Evolutionary conservation across 257 asterid genomes (phyloP), one percentile per base, ranked within the genome.

Genomic region (Cruciata laevipes): DNA sequence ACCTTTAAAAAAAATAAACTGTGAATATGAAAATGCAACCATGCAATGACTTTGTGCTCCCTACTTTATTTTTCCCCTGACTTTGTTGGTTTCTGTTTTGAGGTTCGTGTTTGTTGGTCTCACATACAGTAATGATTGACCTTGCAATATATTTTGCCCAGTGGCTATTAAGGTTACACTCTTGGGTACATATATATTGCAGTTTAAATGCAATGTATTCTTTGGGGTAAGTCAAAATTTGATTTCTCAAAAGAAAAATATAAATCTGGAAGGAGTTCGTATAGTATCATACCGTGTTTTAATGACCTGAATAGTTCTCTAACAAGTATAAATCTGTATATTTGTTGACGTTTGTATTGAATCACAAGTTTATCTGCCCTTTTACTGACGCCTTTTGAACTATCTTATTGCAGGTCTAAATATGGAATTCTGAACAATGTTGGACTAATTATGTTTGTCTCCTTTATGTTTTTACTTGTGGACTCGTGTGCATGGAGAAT

Each of bases 401-500:
- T 40, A 67, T 80, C 58, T 67, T 23, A 61, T 79, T 78, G 91
- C 87, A 89, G 97, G 91, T 83, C 85, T 44, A 47, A 71, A 44
- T 69, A 82, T 80, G 96, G 98, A 68, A 27, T 86, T 53, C 73
- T 85, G 69, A 93, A 89, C 89, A 89, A 85, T 70, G 60, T 82
- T 44, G 98, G 95, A 40, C 80, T 93, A 30, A 55, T 85, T 69
- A 40, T 71, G 3, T 89, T 89, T 74, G 75, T 85, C 61, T 77
- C 80, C 6, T 33, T 75, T 67, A 77, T 93, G 69, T 79, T 89
- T 62, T 80, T 85, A 23, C 84, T 93, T 65, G 89, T 85, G 78
- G 98, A 93, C 77, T 86, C 78, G 69, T 86, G 95, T 61, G 97
- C 96, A 30, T 93, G 98, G 98, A 69, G 83, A 72, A 78, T 93